Percentiles rank a stretch among this genome's conserved stretches.
These are phyloP conservation scores for Monosporascus sp. DNA, from an alignment of 2,329 filamentous ascomycete genomes.

Conservation along the genomic window DNA sequence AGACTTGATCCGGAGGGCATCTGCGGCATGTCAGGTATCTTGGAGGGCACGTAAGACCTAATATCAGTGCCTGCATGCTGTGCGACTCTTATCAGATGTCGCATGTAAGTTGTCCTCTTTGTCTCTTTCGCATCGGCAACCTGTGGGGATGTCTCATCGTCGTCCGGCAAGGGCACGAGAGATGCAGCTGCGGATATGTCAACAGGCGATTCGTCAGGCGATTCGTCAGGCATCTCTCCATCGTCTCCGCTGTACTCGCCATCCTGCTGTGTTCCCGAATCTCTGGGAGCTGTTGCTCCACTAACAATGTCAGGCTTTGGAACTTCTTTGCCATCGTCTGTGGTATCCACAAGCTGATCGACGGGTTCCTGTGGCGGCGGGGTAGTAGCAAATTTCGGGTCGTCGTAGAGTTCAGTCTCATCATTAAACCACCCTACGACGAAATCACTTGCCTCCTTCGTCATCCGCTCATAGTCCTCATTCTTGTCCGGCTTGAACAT, in stretches of 20 bases:
- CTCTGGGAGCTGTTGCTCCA: constrained; percentile 14
- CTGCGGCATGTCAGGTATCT: constrained; percentile 32
- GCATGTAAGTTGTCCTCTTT: constrained; percentile 39
- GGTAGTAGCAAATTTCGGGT: constrained; percentile 39
- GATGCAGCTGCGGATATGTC: constrained; percentile 50
- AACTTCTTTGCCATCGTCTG: constrained; percentile 24
- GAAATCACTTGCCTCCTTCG: constrained; percentile 51
- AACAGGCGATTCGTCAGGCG: constrained; percentile 44
- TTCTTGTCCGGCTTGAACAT: constrained; percentile 61
- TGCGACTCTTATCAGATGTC: constrained; percentile 44
- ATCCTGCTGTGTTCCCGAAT: constrained; percentile 4
- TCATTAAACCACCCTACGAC: constrained; percentile 53
- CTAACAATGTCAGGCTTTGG: constrained; percentile 20
- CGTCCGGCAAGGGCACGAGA: constrained; percentile 41
- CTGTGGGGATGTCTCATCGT: constrained; percentile 28
- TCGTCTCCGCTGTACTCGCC: constrained; percentile 12
- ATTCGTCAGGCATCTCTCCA: constrained; percentile 31
- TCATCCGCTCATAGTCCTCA: constrained; percentile 59
- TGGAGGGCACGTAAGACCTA: constrained; percentile 40
- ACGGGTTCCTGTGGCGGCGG: constrained; percentile 33
- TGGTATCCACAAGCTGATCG: constrained; percentile 29
- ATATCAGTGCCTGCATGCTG: constrained; percentile 43
- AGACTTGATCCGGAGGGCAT: constrained; percentile 28
- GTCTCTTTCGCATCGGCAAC: constrained; percentile 28
- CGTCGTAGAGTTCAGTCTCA: constrained; percentile 40